These are phyloP conservation scores for Chrysopogon serrulatus DNA, from an alignment of 176 grass and related monocot species.

Conservation along the genomic window DNA sequence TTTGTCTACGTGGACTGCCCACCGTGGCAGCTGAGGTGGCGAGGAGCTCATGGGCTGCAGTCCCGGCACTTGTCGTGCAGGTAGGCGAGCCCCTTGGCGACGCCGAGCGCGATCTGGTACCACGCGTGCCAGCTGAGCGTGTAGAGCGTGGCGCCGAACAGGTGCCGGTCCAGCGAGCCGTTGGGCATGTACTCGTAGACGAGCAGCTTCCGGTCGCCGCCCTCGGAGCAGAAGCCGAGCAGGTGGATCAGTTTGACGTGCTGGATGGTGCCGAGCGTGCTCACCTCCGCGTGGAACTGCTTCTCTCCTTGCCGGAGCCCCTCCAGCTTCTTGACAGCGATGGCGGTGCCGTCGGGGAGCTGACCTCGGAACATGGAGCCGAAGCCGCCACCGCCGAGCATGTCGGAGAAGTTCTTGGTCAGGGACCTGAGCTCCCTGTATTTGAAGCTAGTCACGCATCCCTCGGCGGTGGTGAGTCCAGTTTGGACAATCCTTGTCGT, in stretches of 20 bases:
- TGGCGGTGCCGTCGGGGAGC: slow-evolving; percentile 1
- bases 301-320: slow-evolving; percentile 46
- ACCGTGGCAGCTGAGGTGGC: no score
- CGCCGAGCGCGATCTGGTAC: slow-evolving; percentile 25
- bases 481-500: not conserved
- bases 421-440: slow-evolving; percentile 31
- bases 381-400: slow-evolving; percentile 35
- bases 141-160: slow-evolving; percentile 1
- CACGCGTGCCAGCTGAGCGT: slow-evolving; percentile 19
- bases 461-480: no score
- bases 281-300: slow-evolving; percentile 42
- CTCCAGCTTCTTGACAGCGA: slow-evolving; percentile 49
- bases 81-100: slow-evolving; percentile 41
- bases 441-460: slow-evolving; percentile 9
- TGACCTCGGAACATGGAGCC: slow-evolving; percentile 36
- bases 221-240: slow-evolving; percentile 44
- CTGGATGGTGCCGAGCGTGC: slow-evolving; percentile 40
- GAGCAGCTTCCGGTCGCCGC: slow-evolving; percentile 15
- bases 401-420: slow-evolving; percentile 47
- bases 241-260: slow-evolving; percentile 49
- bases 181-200: no score
- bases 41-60: no score
- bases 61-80: slow-evolving; percentile 45
- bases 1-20: no score
- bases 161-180: no score